Evolutionary conservation across 768 basidiomycete species (phyloP).

Genomic region (Dacryopinax primogenitus): DNA sequence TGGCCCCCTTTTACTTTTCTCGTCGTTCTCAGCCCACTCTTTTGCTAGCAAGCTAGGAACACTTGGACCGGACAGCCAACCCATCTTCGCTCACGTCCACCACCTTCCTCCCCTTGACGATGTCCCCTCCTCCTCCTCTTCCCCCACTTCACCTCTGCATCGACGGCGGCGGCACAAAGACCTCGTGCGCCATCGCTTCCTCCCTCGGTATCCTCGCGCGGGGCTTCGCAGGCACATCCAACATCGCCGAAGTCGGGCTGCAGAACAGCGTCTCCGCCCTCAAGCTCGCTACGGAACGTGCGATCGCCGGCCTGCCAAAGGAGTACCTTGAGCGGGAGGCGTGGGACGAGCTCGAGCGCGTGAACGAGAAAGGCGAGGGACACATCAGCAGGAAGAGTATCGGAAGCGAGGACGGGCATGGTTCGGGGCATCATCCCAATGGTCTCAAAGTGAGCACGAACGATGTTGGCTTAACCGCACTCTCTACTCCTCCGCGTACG

Average conservation of each 20-base stretch:
- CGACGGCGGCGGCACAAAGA: conserved; percentile 85
- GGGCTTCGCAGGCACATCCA: conserved; percentile 64
- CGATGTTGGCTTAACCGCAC: background rate
- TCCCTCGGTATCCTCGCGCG: conserved; percentile 51
- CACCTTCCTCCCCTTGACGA: background rate
- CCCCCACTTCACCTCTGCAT: conserved; percentile 52
- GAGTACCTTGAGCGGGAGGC: background rate
- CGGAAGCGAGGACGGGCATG: background rate
- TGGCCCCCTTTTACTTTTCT: too few species aligned
- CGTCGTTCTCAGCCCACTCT: too few species aligned
- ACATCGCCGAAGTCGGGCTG: conserved; percentile 65
- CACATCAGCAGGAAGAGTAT: background rate
- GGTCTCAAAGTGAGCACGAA: background rate
- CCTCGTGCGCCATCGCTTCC: conserved; percentile 57
- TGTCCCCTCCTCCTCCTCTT: background rate
- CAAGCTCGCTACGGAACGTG: conserved; percentile 38
- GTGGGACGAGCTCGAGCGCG: background rate
- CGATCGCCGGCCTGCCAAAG: conserved; percentile 26
- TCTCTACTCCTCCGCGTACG: background rate
- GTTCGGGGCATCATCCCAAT: background rate
- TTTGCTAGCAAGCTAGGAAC: background rate
- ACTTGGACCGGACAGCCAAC: background rate
- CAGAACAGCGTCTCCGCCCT: conserved; percentile 48
- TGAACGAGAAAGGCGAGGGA: background rate
- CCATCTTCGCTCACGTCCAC: background rate